Conservation (phyloP, 352 stramenopile genomes). For the Phytophthora sojae region DNA sequence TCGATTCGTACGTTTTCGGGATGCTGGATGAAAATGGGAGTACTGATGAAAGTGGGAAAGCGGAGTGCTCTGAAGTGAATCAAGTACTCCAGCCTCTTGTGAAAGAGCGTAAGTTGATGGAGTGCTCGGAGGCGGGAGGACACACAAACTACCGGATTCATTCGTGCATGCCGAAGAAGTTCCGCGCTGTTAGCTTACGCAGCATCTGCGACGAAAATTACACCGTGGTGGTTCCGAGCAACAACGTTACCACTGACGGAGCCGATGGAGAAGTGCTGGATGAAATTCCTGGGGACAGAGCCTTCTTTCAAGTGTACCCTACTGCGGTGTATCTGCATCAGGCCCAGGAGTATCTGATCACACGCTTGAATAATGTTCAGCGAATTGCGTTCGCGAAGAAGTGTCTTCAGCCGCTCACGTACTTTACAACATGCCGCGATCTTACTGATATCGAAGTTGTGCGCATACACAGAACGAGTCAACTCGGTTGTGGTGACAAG, state of each 20-base stretch:
- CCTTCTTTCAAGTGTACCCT: conserved; percentile 94
- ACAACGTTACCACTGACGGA: conserved; percentile 42
- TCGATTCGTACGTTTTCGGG: conserved; percentile 78
- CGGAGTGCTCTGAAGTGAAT: conserved; percentile 14
- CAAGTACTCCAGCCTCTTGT: conserved; percentile 39
- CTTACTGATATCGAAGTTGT: conserved; percentile 90
- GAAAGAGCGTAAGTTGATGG: conserved; percentile 57
- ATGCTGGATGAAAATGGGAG: background rate
- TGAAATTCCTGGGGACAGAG: conserved; percentile 81
- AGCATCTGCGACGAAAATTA: conserved; percentile 77
- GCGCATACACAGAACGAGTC: conserved; percentile 51
- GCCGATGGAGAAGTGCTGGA: conserved; percentile 70
- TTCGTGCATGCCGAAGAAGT: conserved; percentile 67
- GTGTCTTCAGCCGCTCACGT: conserved; percentile 72
- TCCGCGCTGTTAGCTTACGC: conserved; percentile 65
- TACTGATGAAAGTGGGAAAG: background rate
- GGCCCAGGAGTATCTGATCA: conserved; percentile 91
- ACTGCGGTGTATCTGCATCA: conserved; percentile 94
- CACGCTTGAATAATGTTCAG: conserved; percentile 75
- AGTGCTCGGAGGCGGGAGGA: conserved; percentile 35
- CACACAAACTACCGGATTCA: conserved; percentile 59
- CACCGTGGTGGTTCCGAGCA: conserved; percentile 66
- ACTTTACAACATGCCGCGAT: conserved; percentile 91
- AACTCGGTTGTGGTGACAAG: conserved; percentile 8
- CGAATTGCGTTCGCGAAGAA: conserved; percentile 75